Evolutionary conservation across 371 early-diverging fungal genomes (phyloP).

Genomic region (Choanephora cucurbitarum): DNA sequence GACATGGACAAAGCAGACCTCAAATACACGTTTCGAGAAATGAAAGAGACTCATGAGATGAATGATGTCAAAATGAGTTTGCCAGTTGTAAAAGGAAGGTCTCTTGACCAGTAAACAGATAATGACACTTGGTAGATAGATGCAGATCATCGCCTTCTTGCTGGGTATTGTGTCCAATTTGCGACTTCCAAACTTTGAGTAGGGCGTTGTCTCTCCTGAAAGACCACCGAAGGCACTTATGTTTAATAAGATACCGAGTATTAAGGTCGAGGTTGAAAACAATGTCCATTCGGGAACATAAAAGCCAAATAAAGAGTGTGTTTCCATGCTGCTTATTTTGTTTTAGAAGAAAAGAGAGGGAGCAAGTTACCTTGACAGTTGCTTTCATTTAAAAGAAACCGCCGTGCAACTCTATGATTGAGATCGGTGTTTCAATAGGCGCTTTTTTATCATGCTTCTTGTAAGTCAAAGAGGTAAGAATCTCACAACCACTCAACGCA

Average conservation of each 20-base stretch:
- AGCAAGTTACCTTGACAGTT: too few relatives aligned
- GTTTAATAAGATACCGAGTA: constrained; percentile 12
- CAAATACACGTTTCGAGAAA: constrained; percentile 28
- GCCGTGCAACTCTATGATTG: too few relatives aligned
- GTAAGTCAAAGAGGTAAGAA: too few relatives aligned
- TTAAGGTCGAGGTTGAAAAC: constrained; percentile 6
- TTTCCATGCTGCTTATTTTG: constrained; percentile 1
- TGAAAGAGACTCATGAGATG: constrained; percentile 19
- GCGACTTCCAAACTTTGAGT: constrained; percentile 31
- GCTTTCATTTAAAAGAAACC: too few relatives aligned
- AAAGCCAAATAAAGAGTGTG: neutral
- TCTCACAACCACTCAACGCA: too few relatives aligned
- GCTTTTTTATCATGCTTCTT: too few relatives aligned
- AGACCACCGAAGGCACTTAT: constrained; percentile 13
- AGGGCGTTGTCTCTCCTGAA: constrained; percentile 16
- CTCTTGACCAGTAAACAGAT: constrained; percentile 8
- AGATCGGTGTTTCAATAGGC: too few relatives aligned
- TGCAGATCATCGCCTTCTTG: constrained; percentile 23
- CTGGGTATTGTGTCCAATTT: constrained; percentile 20
- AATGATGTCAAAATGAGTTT: constrained; percentile 14
- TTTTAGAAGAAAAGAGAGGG: too few relatives aligned
- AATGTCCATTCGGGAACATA: constrained; percentile 24
- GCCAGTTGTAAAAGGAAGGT: neutral
- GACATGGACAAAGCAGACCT: constrained; percentile 20
- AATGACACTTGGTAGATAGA: constrained; percentile 25